Evolutionary conservation across 176 grass and related monocot genomes (phyloP).

Genomic region (Areca catechu): DNA sequence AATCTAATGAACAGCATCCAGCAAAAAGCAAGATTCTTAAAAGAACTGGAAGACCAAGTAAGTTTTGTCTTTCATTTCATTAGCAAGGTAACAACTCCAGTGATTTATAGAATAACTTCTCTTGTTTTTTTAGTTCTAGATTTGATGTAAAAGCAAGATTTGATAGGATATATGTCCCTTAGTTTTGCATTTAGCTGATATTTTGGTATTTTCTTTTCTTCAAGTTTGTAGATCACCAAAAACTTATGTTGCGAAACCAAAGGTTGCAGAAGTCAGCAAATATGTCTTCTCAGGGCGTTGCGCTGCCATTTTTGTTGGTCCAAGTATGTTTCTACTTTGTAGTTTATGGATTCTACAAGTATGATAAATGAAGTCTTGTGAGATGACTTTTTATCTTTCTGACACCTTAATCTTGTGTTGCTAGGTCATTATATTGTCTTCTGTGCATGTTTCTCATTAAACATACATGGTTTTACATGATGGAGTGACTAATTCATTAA

Average conservation of each 20-base stretch:
- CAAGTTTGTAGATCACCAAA: conserved; percentile 81
- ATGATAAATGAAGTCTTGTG: too few relatives aligned
- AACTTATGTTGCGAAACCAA: conserved; percentile 72
- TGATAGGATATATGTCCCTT: background rate
- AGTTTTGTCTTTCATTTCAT: conserved; percentile 20
- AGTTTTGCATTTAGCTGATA: conserved; percentile 3
- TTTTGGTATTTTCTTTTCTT: conserved; percentile 32
- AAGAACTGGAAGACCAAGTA: conserved; percentile 88
- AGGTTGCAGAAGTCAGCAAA: conserved; percentile 35
- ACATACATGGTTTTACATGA: too few relatives aligned
- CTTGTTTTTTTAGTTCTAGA: too few relatives aligned
- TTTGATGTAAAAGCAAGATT: too few relatives aligned
- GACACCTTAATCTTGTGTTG: too few relatives aligned
- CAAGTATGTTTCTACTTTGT: conserved; percentile 45
- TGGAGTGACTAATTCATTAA: too few relatives aligned
- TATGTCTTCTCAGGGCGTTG: conserved; percentile 43
- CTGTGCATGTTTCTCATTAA: too few relatives aligned
- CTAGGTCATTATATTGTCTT: too few relatives aligned
- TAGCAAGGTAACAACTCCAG: too few relatives aligned
- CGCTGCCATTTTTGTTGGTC: conserved; percentile 84
- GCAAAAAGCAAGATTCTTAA: conserved; percentile 61
- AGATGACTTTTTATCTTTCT: too few relatives aligned
- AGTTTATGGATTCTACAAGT: too few relatives aligned
- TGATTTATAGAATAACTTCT: too few relatives aligned
- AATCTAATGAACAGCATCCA: conserved; percentile 50